Evolutionary conservation across 202 grass and related monocot genomes (phyloP).

Genomic region (Elaeis oleifera): DNA sequence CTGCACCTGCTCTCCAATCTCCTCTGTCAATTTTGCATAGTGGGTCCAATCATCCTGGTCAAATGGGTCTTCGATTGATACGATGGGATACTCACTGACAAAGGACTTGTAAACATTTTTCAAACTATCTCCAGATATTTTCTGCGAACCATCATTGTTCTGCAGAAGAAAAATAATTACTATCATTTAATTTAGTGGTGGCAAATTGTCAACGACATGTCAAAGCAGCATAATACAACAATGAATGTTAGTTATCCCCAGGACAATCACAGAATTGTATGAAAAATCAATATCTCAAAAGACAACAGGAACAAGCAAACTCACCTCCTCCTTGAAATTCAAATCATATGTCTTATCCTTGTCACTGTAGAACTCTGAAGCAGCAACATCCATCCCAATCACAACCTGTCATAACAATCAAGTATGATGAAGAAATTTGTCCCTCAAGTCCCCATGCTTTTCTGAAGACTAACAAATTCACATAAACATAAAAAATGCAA

Average conservation of each 20-base stretch:
- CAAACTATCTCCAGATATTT: slow-evolving; percentile 90
- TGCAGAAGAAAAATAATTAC: slow-evolving; percentile 11
- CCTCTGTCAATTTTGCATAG: slow-evolving; percentile 88
- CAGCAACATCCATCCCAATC: slow-evolving; percentile 98
- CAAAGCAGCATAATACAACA: too few relatives aligned
- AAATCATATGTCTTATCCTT: slow-evolving; percentile 95
- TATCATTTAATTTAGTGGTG: too few relatives aligned
- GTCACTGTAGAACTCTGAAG: slow-evolving; percentile 86
- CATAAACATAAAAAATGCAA: slow-evolving; percentile 3
- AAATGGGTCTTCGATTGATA: slow-evolving; percentile 91
- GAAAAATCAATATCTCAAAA: too few relatives aligned
- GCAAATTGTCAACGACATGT: too few relatives aligned
- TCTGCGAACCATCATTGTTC: slow-evolving; percentile 91
- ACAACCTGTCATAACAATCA: slow-evolving; percentile 33
- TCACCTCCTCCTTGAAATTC: slow-evolving; percentile 89
- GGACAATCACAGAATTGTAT: too few relatives aligned
- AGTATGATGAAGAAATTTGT: background rate
- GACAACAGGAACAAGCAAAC: background rate
- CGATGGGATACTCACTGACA: slow-evolving; percentile 75
- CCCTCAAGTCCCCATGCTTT: background rate
- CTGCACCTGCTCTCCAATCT: slow-evolving; percentile 77
- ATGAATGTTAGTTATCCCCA: too few relatives aligned
- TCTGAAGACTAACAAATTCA: background rate
- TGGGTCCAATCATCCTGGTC: slow-evolving; percentile 92
- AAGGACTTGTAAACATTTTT: slow-evolving; percentile 97